Evolutionary conservation across 176 grass and related monocot genomes (phyloP), one percentile per base, ranked within the genome.

Genomic region (Oryza coarctata): DNA sequence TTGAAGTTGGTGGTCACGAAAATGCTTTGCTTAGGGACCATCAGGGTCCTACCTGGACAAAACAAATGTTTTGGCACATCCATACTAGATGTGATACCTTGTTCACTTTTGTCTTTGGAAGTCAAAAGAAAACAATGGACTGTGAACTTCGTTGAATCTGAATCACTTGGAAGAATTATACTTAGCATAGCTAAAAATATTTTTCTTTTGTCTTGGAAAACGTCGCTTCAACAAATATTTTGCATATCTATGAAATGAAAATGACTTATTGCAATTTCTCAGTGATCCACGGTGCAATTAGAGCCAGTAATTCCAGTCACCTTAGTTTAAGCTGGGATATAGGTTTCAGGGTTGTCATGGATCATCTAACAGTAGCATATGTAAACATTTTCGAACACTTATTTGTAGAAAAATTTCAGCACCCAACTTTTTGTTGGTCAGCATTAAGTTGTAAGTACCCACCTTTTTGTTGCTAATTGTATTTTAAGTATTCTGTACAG

Each of bases 41-140:
- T 63, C 6, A 10, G 17, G 39, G 71, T 4, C 79, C 71, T 65
- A 55, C 73, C 78, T 78, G 73, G 77, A 65, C 26, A 66, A 57
- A 68, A n/a, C n/a, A n/a, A n/a, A 77, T 57, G 18, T 65, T 77
- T 87, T 83, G 73, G 39, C 86, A 71, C 57, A 41, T 83, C 39
- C 57, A 28, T n/a, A 41, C 44, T 78, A 31, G 10, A 77, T 49
- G 86, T 77, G 86, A 83, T 33, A 29, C 55, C 23, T 30, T 40
- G 63, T 17, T 9, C 73, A 32, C 14, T 75, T 52, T 71, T 49
- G 41, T 32, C 26, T 86, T 29, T 74, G 31, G 10, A 57, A 12
- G 52, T 26, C 39, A 49, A 75, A 71, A 73, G 33, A 10, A 14
- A 23, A 8, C 0, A 5, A 12, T 57, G 23, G 44, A 32, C 26